A percentile compares a stretch with the other conserved stretches of the same genome.
phyloP scores from a whole-genome alignment of 805 yeast species.

The Ascoidea rubescens region DNA sequence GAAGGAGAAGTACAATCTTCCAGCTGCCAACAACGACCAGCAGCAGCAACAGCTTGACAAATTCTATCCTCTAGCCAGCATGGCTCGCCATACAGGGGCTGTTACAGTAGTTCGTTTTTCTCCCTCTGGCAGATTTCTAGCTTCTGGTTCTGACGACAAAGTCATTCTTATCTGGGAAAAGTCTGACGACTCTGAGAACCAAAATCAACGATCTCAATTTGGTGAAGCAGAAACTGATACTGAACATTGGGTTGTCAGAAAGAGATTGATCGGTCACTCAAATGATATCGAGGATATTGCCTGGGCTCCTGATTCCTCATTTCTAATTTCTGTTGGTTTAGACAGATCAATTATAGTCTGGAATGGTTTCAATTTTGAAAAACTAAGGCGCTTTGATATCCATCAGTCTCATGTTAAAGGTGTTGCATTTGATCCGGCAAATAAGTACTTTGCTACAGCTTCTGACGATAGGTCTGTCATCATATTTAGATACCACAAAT shows the following conservation, averaged over 20 bases:
- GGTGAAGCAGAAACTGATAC: conserved; percentile 59
- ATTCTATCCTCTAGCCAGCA: conserved; percentile 54
- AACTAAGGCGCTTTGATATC: conserved; percentile 76
- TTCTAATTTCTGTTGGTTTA: conserved; percentile 85
- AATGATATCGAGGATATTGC: conserved; percentile 96
- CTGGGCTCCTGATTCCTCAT: conserved; percentile 92
- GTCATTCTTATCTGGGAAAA: conserved; percentile 86
- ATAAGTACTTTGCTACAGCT: conserved; percentile 92
- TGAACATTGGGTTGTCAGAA: conserved; percentile 92
- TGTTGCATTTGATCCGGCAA: conserved; percentile 95
- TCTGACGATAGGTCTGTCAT: conserved; percentile 90
- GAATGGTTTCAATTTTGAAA: conserved; percentile 87
- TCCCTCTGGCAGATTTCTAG: conserved; percentile 82
- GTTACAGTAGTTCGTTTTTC: conserved; percentile 89
- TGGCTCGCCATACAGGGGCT: conserved; percentile 95
- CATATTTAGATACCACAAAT: conserved; percentile 69
- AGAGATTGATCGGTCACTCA: conserved; percentile 90
- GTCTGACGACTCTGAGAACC: conserved; percentile 45
- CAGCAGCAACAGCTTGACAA: conserved; percentile 2
- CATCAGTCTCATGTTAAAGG: conserved; percentile 96
- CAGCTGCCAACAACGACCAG: conserved; percentile 8
- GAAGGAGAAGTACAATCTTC: conserved; percentile 11
- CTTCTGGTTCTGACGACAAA: conserved; percentile 92
- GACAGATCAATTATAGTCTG: conserved; percentile 89
- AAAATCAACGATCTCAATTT: conserved; percentile 38